These are phyloP conservation scores for Cyathus striatus DNA, from an alignment of 768 basidiomycete species.

Conservation along the genomic window DNA sequence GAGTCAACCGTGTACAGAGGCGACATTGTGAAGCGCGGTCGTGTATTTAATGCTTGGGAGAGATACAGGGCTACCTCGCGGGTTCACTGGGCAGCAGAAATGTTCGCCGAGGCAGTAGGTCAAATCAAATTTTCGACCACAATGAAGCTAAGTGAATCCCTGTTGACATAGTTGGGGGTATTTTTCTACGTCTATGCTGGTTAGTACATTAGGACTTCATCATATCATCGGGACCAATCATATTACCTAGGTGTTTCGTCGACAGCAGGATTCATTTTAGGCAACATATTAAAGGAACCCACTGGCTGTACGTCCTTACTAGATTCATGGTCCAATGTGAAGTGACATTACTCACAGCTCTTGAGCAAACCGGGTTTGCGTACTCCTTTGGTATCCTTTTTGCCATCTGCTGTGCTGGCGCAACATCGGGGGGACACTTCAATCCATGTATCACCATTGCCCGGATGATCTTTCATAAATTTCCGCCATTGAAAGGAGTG, in stretches of 20 bases:
- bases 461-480: slow-evolving; percentile 7
- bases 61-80: slow-evolving; percentile 32
- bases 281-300: slow-evolving; percentile 3
- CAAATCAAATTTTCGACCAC: background rate
- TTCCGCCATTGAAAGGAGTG: slow-evolving; percentile 8
- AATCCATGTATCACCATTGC: slow-evolving; percentile 8
- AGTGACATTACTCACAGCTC: slow-evolving; percentile 1
- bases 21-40: slow-evolving; percentile 34
- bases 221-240: background rate
- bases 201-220: background rate
- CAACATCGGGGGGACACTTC: slow-evolving; percentile 9
- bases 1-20: slow-evolving; percentile 30
- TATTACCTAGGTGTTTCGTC: background rate
- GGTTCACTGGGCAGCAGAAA: slow-evolving; percentile 51
- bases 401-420: slow-evolving; percentile 6
- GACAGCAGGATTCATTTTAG: slow-evolving; percentile 3
- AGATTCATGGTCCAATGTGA: too few relatives aligned
- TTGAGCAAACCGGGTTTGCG: slow-evolving; percentile 7
- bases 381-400: slow-evolving; percentile 9
- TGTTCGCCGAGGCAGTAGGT: slow-evolving; percentile 56
- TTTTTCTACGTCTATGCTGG: slow-evolving; percentile 41
- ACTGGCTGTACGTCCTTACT: too few relatives aligned
- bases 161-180: slow-evolving; percentile 41
- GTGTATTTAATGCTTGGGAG: slow-evolving; percentile 45
- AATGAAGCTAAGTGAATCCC: background rate